Conservation (phyloP, 1,284 basidiomycete species). For the Phaffia rhodozyma region DNA sequence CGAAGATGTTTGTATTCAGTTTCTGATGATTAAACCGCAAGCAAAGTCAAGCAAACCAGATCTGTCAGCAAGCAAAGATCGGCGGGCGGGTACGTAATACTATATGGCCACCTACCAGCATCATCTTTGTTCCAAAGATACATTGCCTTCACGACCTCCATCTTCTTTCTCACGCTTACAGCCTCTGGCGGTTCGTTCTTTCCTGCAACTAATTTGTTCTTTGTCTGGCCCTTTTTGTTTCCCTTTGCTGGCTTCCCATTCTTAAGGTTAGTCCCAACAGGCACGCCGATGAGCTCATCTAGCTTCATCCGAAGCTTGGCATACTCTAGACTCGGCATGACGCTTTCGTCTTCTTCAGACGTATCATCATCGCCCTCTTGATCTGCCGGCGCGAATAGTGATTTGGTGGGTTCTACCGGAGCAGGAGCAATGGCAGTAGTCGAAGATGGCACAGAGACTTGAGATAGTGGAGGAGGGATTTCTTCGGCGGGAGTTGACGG, state of each 20-base stretch:
- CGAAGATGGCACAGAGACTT: not conserved
- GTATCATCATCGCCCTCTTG: not conserved
- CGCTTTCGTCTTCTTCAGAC: constrained; percentile 30
- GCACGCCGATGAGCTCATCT: constrained; percentile 33
- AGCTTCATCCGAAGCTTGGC: constrained; percentile 48
- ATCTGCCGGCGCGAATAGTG: not conserved
- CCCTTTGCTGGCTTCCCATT: constrained; percentile 27
- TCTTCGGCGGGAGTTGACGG: no score
- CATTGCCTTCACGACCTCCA: constrained; percentile 48
- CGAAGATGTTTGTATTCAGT: constrained; percentile 47
- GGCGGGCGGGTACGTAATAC: not conserved
- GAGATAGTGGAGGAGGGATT: not conserved
- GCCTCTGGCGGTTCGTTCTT: constrained; percentile 37
- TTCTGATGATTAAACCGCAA: constrained; percentile 33
- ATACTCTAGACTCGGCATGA: constrained; percentile 47
- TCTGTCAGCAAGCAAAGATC: not conserved
- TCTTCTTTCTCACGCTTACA: constrained; percentile 42
- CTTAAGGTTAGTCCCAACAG: constrained; percentile 24
- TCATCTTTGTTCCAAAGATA: constrained; percentile 65
- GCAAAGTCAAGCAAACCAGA: not conserved
- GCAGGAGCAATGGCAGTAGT: no score
- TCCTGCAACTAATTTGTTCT: constrained; percentile 18
- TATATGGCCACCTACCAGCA: constrained; percentile 33
- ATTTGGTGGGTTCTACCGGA: no score
- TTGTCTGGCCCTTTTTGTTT: constrained; percentile 6